phyloP scores from a whole-genome alignment of 2,329 filamentous ascomycete genomes.

The Ilyonectria robusta region DNA sequence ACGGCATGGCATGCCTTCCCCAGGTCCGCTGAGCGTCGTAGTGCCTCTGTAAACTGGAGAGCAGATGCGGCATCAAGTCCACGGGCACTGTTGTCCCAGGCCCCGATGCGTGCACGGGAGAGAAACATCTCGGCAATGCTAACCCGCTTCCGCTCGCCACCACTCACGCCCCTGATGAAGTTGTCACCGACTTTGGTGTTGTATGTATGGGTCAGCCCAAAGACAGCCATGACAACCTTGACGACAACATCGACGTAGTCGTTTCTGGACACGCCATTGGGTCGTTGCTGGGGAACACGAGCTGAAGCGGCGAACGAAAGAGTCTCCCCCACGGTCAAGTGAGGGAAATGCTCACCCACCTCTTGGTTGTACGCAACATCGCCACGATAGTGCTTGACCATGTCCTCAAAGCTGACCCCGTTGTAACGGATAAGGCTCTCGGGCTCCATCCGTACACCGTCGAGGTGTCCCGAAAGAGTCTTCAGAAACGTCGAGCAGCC shows the following conservation, averaged over 20 bases:
- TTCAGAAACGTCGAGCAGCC: not conserved
- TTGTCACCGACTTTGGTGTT: slow-evolving; percentile 81
- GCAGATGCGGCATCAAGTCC: not conserved
- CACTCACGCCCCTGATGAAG: slow-evolving; percentile 62
- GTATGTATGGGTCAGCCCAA: slow-evolving; percentile 81
- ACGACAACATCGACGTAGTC: slow-evolving; percentile 68
- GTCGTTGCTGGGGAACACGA: slow-evolving; percentile 38
- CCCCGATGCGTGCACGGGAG: slow-evolving; percentile 9
- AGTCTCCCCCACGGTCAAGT: slow-evolving; percentile 75
- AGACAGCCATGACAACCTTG: slow-evolving; percentile 71
- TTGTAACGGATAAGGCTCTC: not conserved
- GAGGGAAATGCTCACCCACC: slow-evolving; percentile 57
- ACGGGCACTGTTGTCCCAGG: slow-evolving; percentile 13
- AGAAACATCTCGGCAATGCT: slow-evolving; percentile 19
- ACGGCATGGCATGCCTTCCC: slow-evolving; percentile 73
- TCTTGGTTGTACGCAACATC: slow-evolving; percentile 43
- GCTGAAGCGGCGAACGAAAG: slow-evolving; percentile 73
- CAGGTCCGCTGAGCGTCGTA: slow-evolving; percentile 66
- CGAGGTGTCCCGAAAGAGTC: not conserved
- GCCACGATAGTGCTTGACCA: slow-evolving; percentile 13
- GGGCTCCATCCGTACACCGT: not conserved
- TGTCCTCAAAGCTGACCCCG: not conserved
- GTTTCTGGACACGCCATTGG: slow-evolving; percentile 68
- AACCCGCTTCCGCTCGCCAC: slow-evolving; percentile 14
- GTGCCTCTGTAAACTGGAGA: not conserved